These are phyloP conservation scores for Phytophthora hybrid DNA, from an alignment of 352 stramenopile species.

Conservation along the genomic window DNA sequence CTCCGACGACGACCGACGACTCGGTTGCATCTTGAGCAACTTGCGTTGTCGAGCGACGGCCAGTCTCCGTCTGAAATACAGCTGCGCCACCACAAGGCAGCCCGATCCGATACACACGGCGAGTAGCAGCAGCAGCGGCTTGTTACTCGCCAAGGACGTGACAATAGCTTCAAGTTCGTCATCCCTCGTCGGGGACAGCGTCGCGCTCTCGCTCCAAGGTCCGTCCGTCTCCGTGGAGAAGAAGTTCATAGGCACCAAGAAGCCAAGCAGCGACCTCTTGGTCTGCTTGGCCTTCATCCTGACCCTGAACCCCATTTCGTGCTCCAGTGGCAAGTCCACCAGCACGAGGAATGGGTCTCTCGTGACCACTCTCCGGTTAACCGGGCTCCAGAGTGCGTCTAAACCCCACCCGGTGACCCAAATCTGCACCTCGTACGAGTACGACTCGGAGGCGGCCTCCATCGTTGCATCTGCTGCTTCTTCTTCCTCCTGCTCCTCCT, in stretches of 20 bases:
- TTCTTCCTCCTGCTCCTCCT: constrained; percentile 25
- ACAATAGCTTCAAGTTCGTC: constrained; percentile 63
- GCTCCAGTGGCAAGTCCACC: constrained; percentile 55
- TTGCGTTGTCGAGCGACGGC: constrained; percentile 17
- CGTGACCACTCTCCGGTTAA: constrained; percentile 58
- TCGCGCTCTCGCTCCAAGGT: constrained; percentile 59
- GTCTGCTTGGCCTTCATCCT: constrained; percentile 58
- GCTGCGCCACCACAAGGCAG: constrained; percentile 53
- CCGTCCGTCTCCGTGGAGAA: constrained; percentile 66
- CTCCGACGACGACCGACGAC: constrained; percentile 18
- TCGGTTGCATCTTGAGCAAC: constrained; percentile 20
- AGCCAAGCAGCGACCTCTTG: constrained; percentile 31
- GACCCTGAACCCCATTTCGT: constrained; percentile 66
- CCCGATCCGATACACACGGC: constrained; percentile 58
- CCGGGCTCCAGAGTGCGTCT: constrained; percentile 65
- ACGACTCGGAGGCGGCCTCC: constrained; percentile 21
- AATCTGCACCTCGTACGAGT: constrained; percentile 72
- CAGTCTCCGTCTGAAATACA: constrained; percentile 34
- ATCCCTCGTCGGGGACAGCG: constrained; percentile 55
- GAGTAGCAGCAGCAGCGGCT: constrained; percentile 56
- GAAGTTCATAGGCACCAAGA: constrained; percentile 36
- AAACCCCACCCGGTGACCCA: constrained; percentile 76
- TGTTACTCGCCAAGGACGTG: constrained; percentile 57
- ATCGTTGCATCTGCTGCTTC: constrained; percentile 1
- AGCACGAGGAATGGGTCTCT: constrained; percentile 68